Base-by-base conservation (phyloP, 192 early-diverging fungal genomes). In the Lunasporangiospora selenospora region DNA sequence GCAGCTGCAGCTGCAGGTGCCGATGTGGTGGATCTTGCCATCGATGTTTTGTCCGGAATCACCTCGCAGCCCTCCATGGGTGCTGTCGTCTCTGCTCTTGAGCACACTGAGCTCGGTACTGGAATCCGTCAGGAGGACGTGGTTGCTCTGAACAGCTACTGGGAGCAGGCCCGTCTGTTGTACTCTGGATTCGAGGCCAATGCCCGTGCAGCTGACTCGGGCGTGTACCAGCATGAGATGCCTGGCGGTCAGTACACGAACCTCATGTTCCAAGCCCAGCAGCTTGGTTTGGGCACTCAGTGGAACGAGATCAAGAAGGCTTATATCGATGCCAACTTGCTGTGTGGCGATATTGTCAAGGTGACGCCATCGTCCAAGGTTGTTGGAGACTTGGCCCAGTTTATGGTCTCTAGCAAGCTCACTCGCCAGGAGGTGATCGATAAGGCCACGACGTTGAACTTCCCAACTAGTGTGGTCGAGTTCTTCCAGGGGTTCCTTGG, bases 191-290 rank as follows among this genome's bases (percentile, higher is more conserved):
- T 98, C 75, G 96, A 98, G 65, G 89, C 94, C 26, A 92, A 91
- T 58, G 88, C 97, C 64, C 90, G 92, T 62, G 86, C 89, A 15
- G 85, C 87, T 16, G 96, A 98, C 77, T 90, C 95, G 3, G 90
- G 90, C 19, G 95, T 98, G 15, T 98, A 98, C 78, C 83, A 89
- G 27, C 94, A 96, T 75, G 96, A 98, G 83, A 96, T 98, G 96
- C 95, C 94, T 46, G 94, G 96, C 58, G 91, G 96, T 27, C 96
- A 98, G 80, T 98, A 98, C 85, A 98, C 96, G 46, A 98, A 98
- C 81, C 78, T 98, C 41, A 88, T 97, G 84, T 98, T 98, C 90
- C 96, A 98, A 79, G 89, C 93, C 31, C 92, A 96, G 75, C 92
- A 94, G 65, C 83, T 97, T 16, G 96, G 96, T 8, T 83, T 98